Conservation (phyloP, 108 stramenopile genomes). For the Phaeodactylum tricornutum region DNA sequence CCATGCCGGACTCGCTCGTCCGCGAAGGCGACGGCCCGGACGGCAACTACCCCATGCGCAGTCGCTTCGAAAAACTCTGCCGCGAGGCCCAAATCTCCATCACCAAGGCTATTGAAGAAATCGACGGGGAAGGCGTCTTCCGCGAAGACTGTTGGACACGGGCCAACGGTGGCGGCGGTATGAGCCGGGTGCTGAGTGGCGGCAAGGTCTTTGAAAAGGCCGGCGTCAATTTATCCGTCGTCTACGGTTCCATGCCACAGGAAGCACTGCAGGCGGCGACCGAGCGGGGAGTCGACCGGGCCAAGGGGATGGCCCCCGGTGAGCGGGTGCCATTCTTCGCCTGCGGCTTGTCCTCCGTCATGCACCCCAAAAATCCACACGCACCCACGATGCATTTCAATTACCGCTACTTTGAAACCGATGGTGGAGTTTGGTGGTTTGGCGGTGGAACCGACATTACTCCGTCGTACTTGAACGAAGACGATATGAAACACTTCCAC, state of each 20-base stretch:
- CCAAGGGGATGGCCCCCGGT: constrained; percentile 86
- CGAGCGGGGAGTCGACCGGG: constrained; percentile 88
- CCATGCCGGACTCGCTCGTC: constrained; percentile 50
- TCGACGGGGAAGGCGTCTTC: constrained; percentile 86
- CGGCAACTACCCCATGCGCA: constrained; percentile 91
- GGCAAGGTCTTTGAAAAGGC: constrained; percentile 99
- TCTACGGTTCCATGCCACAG: constrained; percentile 92
- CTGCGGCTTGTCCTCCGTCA: constrained; percentile 91
- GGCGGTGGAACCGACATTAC: constrained; percentile 99
- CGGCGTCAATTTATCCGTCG: constrained; percentile 93
- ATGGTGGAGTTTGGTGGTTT: constrained; percentile 99
- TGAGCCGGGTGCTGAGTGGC: constrained; percentile 83
- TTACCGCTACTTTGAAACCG: constrained; percentile 99
- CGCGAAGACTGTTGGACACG: constrained; percentile 92
- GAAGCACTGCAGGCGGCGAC: constrained; percentile 93
- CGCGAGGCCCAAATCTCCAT: constrained; percentile 89
- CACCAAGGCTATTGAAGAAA: constrained; percentile 84
- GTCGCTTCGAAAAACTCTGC: constrained; percentile 86
- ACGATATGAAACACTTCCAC: constrained; percentile 98
- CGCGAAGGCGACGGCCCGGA: constrained; percentile 85
- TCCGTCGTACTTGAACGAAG: constrained; percentile 90
- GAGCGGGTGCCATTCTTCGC: constrained; percentile 95
- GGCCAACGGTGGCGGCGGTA: constrained; percentile 93
- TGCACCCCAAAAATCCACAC: constrained; percentile 96
- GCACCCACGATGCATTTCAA: constrained; percentile 99